Base-by-base conservation (phyloP, 2,329 filamentous ascomycete genomes). In the Paecilomyces variotii region DNA sequence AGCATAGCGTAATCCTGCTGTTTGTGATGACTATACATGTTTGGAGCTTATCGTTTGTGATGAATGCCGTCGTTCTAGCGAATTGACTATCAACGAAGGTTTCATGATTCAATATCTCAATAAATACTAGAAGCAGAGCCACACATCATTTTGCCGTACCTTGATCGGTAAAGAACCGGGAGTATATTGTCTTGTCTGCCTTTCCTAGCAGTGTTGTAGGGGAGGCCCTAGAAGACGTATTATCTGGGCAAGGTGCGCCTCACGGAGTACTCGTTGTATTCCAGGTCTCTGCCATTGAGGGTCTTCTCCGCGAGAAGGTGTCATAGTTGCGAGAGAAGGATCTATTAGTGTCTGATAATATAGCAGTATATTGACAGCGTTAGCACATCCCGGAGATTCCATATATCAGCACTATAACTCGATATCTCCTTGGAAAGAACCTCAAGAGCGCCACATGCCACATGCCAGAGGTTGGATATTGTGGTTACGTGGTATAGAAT, bases 381-480 rank as follows among this genome's bases (percentile, higher is more conserved):
- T 61, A 65, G 63, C 65, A 72, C 63, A 24, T 63, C 63, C 2
- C 66, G 69, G 14, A 73, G 56, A 57, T 71, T 72, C 71, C 70
- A 73, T 45, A 73, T 71, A 62, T 72, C 70, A 2, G 67, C 67
- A 49, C 68, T 69, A 60, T 72, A 72, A 3, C 65, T 65, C 68
- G 67, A 72, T 1, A 61, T 64, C 5, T 62, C 63, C 30, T 66
- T 61, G 1, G 72, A 58, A 24, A 72, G 63, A 30, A 73, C 71
- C 57, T 73, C 70, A 4, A 70, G 70, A 4, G 67, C 68, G 19
- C 39, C 68, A 45, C 39, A 45, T 19, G 19, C 19, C 19, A 45
- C 19, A 45, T n/a, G 39, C 4, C 39, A 19, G 39, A n/a, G 39
- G 39, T n/a, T 84, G 54, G 73, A 81, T 65, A 69, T 76, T 56